Conservation (phyloP, 495 filamentous ascomycete genomes). For the Lasiosphaeria miniovina region DNA sequence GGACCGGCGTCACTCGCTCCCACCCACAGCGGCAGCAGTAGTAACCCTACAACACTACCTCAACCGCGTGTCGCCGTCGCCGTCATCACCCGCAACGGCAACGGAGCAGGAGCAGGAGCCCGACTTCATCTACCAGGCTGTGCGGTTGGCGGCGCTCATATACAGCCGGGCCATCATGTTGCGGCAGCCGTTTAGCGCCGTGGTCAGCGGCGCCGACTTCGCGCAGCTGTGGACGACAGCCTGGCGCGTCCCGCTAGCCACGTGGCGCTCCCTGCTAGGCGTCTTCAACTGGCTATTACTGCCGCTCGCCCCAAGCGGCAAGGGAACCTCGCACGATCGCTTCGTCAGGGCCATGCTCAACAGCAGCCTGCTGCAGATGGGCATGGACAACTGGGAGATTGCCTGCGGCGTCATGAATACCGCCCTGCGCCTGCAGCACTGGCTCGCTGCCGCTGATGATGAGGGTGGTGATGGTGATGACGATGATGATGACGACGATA, state of each 20-base stretch:
- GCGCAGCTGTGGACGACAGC: slow-evolving; percentile 35
- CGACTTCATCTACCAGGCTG: slow-evolving; percentile 34
- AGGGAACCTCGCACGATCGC: slow-evolving; percentile 23
- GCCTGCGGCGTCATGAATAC: slow-evolving; percentile 23
- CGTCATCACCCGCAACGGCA: not conserved
- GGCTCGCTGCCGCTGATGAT: slow-evolving; percentile 23
- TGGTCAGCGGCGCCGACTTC: slow-evolving; percentile 25
- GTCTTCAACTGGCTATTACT: slow-evolving; percentile 35
- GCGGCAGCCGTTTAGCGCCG: slow-evolving; percentile 26
- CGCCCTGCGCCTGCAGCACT: slow-evolving; percentile 26
- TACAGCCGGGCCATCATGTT: slow-evolving; percentile 34
- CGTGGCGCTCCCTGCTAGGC: slow-evolving; percentile 33
- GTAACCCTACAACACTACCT: not conserved
- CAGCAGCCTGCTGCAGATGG: slow-evolving; percentile 32
- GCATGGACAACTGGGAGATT: slow-evolving; percentile 39
- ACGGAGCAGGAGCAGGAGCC: slow-evolving; percentile 2
- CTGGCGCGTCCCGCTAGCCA: slow-evolving; percentile 33
- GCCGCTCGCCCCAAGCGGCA: slow-evolving; percentile 22
- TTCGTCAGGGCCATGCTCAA: slow-evolving; percentile 34
- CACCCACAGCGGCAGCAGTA: not conserved
- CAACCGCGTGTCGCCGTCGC: not conserved
- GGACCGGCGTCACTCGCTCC: not conserved
- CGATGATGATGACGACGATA: not conserved
- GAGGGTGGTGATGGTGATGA: too few relatives aligned
- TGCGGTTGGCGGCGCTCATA: slow-evolving; percentile 32